A percentile compares a stretch with the other conserved stretches of the same genome.
phyloP scores from a whole-genome alignment of 2,329 filamentous ascomycete genomes.

The Lachnellula occidentalis region DNA sequence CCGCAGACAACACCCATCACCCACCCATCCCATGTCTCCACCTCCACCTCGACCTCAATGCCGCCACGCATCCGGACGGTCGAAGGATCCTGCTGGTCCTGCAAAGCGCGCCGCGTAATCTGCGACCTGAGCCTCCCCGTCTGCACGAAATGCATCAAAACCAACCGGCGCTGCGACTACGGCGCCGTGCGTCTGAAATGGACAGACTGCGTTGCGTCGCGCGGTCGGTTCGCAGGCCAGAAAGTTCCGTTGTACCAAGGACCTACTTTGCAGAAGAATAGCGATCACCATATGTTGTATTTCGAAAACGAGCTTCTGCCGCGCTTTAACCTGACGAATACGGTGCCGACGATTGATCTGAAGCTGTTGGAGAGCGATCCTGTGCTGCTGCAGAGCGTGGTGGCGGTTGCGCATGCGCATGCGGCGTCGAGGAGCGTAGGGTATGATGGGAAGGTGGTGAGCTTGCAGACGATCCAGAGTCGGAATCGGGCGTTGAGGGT shows the following conservation, averaged over 20 bases:
- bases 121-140: constrained; percentile 36
- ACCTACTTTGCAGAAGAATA: constrained; percentile 25
- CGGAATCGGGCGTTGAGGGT: constrained; percentile 28
- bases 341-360: constrained; percentile 21
- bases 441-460: constrained; percentile 15
- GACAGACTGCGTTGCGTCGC: constrained; percentile 35
- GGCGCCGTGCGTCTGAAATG: constrained; percentile 38
- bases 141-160: constrained; percentile 34
- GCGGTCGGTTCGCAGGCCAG: constrained; percentile 30
- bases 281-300: constrained; percentile 25
- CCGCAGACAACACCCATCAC: not conserved
- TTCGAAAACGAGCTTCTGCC: constrained; percentile 27
- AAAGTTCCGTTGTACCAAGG: constrained; percentile 27
- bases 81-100: constrained; percentile 41
- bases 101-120: constrained; percentile 40
- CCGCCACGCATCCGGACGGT: constrained; percentile 28
- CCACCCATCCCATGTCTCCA: not conserved
- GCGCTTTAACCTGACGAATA: constrained; percentile 27
- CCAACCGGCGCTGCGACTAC: constrained; percentile 32
- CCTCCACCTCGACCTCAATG: constrained; percentile 9
- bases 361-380: constrained; percentile 22
- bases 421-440: constrained; percentile 18
- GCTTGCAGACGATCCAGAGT: constrained; percentile 24
- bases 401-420: constrained; percentile 26
- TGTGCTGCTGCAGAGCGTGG: constrained; percentile 22